A percentile compares a stretch with the other conserved stretches of the same genome.
phyloP scores from a whole-genome alignment of 305 asterid species.

The Fraxinus ornus region DNA sequence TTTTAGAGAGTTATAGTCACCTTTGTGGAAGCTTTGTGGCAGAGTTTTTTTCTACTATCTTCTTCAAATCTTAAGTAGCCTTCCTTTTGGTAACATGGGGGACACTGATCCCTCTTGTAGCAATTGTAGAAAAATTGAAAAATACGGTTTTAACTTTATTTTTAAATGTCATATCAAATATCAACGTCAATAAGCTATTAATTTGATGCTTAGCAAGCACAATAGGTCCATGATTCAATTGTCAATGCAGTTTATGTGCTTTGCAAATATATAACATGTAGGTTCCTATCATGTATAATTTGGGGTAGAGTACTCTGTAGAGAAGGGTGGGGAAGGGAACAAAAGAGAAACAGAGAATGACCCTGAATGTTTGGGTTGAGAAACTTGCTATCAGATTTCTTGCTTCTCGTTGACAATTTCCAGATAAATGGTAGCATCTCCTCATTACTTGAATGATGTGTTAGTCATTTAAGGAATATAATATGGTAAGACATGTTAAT shows the following conservation, averaged over 20 bases:
- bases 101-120: background rate
- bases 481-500: background rate
- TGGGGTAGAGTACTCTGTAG: background rate
- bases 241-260: background rate
- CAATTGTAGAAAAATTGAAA: background rate
- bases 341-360: background rate
- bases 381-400: background rate
- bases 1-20: background rate
- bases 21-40: background rate
- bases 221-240: constrained; percentile 1
- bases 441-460: background rate
- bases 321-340: background rate
- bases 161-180: background rate
- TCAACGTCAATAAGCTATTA: background rate
- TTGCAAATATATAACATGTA: background rate
- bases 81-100: background rate
- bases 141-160: background rate
- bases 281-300: background rate
- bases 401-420: background rate
- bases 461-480: background rate
- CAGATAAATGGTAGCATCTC: background rate
- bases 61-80: background rate
- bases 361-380: background rate
- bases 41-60: background rate
- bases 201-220: background rate